Evolutionary conservation across 2,329 filamentous ascomycete species (phyloP), one percentile per base, ranked within the genome.

Genomic region (Penicillium sp.): DNA sequence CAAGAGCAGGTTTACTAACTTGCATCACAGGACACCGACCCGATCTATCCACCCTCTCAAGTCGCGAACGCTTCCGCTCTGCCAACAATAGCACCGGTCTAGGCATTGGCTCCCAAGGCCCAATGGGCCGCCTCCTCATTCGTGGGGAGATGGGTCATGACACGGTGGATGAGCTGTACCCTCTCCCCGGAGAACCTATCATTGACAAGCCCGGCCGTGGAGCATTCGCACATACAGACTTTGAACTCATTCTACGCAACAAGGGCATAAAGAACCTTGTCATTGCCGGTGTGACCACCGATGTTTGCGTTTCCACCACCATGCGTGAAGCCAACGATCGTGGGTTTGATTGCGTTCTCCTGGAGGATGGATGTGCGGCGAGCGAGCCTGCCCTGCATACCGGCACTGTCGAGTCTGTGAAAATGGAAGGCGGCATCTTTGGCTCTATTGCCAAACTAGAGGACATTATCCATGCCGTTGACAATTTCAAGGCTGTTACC

Each of bases 101-200:
- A n/a, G 78, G 79, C 0, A 84, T 85, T 39, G 78, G 76, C 3
- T 75, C 77, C 9, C 67, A 55, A 12, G 83, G 83, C 0, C 82
- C 82, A 1, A 65, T 85, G 37, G 83, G 84, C 1, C 78, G 79
- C n/a, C 74, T 85, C 2, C 68, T 86, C 3, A 72, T 86, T 20
- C 78, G 83, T 17, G 83, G 84, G 1, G 80, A 85, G 59, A 61
- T 70, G 18, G 84, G 84, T 1, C 82, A 85, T 60, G 82, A 81
- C 40, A 83, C 79, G 24, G 75, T 85, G 15, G 68, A 76, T 7
- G 82, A 85, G 58, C 65, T 83, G 26, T 76, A 75, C 50, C 80
- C 80, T 12, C 48, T 76, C 13, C 65, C 68, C 1, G 70, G 69
- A 2, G 80, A 83, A 58, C 73, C 77, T 0, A 70, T 83, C 7